phyloP scores from a whole-genome alignment of 1,284 basidiomycete species.

The Rugosomyces carneus region DNA sequence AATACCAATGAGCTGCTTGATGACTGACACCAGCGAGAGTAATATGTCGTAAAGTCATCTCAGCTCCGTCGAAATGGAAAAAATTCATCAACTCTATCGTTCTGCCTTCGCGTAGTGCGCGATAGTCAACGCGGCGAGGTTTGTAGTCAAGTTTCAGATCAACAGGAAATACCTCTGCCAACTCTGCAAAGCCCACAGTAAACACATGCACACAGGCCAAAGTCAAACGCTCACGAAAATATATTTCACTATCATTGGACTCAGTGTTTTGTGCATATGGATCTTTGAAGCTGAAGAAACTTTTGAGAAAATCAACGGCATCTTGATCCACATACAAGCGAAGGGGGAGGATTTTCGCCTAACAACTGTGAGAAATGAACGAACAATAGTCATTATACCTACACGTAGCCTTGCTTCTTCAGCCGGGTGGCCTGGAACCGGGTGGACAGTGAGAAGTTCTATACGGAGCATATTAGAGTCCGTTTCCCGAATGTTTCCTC shows the following conservation, averaged over 20 bases:
- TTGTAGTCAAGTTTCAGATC: constrained; percentile 97
- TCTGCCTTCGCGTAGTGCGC: constrained; percentile 84
- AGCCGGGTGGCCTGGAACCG: constrained; percentile 56
- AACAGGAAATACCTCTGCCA: constrained; percentile 86
- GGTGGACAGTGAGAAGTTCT: constrained; percentile 71
- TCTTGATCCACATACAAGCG: constrained; percentile 96
- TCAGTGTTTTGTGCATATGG: constrained; percentile 37
- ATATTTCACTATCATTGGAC: constrained; percentile 49
- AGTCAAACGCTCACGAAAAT: constrained; percentile 56
- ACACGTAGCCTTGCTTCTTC: constrained; percentile 84
- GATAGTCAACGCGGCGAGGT: constrained; percentile 93
- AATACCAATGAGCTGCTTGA: neutral
- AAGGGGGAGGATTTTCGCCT: constrained; percentile 88
- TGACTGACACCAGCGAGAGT: constrained; percentile 80
- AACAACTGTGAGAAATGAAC: constrained; percentile 5
- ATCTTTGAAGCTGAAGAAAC: constrained; percentile 89
- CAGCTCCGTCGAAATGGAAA: constrained; percentile 98
- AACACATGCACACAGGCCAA: neutral
- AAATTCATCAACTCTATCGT: constrained; percentile 99
- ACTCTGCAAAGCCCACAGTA: constrained; percentile 43
- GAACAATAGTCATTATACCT: constrained; percentile 23
- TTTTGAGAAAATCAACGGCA: constrained; percentile 95
- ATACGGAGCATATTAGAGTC: constrained; percentile 91
- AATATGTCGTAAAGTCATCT: constrained; percentile 94
- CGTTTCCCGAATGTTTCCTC: constrained; percentile 82